Conservation (phyloP, 2,329 filamentous ascomycete species). For the Emergomyces orientalis region DNA sequence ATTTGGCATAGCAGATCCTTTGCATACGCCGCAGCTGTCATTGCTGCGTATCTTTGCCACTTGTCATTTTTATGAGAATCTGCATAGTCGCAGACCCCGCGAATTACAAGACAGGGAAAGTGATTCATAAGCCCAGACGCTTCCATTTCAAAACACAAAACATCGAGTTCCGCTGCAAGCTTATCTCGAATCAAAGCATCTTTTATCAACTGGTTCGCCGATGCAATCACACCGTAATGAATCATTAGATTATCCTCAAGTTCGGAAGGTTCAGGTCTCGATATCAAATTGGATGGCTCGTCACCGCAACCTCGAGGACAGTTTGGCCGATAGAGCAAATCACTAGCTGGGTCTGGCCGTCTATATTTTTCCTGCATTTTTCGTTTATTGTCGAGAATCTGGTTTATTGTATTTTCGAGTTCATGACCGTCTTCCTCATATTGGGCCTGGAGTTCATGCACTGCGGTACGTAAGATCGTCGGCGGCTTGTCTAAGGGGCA, state of each 20-base stretch:
- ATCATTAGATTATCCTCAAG: slow-evolving; percentile 10
- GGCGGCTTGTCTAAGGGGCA: slow-evolving; percentile 1
- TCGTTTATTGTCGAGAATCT: no score
- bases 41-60: slow-evolving; percentile 22
- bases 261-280: slow-evolving; percentile 12
- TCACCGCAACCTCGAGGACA: background rate
- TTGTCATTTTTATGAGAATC: slow-evolving; percentile 17
- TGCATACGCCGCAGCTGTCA: background rate
- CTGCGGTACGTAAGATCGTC: no score
- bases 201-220: slow-evolving; percentile 21
- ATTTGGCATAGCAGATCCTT: background rate
- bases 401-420: no score
- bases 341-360: no score
- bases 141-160: slow-evolving; percentile 22
- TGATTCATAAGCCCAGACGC: slow-evolving; percentile 6
- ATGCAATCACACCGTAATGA: slow-evolving; percentile 23
- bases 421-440: no score
- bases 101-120: slow-evolving; percentile 12
- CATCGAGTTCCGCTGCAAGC: slow-evolving; percentile 6
- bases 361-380: no score
- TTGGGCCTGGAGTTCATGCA: no score
- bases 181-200: slow-evolving; percentile 9
- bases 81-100: slow-evolving; percentile 16
- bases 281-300: slow-evolving; percentile 16
- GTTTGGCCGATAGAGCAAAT: no score